Evolutionary conservation across 345 rosid genomes (phyloP).

Genomic region (Linum usitatissimum): DNA sequence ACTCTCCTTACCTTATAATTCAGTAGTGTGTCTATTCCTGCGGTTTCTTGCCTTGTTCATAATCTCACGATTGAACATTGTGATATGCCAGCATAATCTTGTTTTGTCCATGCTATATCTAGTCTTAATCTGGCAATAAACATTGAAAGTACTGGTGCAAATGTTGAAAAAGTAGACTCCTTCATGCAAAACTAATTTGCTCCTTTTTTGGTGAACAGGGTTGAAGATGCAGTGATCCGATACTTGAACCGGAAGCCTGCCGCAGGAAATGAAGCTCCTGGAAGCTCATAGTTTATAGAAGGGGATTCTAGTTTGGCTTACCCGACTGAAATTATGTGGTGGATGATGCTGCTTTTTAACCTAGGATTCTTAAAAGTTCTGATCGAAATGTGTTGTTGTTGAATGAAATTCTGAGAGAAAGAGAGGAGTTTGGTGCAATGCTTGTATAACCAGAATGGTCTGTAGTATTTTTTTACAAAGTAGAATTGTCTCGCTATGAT

Average conservation of each 20-base stretch:
- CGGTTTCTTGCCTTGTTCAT: too few species aligned
- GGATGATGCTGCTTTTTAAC: neutral
- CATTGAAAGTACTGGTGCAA: too few species aligned
- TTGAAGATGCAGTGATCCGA: slow-evolving; percentile 93
- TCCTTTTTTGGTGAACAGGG: slow-evolving; percentile 35
- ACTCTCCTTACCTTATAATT: too few species aligned
- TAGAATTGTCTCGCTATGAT: neutral
- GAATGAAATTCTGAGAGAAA: neutral
- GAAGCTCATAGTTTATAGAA: slow-evolving; percentile 44
- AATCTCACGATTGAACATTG: too few species aligned
- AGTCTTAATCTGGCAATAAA: too few species aligned
- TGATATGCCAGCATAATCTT: too few species aligned
- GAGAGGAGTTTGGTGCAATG: neutral
- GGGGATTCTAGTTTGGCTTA: neutral
- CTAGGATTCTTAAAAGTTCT: neutral
- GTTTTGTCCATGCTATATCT: too few species aligned
- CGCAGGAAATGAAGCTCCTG: slow-evolving; percentile 74
- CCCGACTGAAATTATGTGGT: neutral
- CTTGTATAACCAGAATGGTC: neutral
- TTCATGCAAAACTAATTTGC: neutral
- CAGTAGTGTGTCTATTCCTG: too few species aligned
- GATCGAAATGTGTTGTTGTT: neutral
- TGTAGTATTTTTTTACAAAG: neutral
- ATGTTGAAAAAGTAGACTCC: neutral
- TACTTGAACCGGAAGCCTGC: slow-evolving; percentile 90